phyloP scores from a whole-genome alignment of 805 yeast species.

The Priceomyces fermenticarens region DNA sequence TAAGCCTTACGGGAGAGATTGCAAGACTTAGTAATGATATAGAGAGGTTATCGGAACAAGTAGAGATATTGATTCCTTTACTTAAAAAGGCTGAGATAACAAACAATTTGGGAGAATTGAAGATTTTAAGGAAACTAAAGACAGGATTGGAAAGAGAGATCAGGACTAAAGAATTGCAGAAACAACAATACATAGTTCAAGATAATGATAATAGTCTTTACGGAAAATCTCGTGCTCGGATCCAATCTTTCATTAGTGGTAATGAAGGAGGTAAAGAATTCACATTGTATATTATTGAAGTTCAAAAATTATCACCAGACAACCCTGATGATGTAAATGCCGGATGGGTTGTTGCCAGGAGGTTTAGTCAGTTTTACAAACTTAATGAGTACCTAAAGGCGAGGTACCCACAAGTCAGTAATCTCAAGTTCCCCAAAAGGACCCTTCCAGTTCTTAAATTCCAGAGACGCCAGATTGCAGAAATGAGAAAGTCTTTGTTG shows the following conservation, averaged over 20 bases:
- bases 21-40: conserved; percentile 55
- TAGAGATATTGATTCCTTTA: conserved; percentile 62
- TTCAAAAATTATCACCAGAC: conserved; percentile 48
- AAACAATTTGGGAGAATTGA: conserved; percentile 66
- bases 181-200: conserved; percentile 79
- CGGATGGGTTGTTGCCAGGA: conserved; percentile 87
- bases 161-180: conserved; percentile 66
- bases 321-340: conserved; percentile 50
- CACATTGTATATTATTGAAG: conserved; percentile 72
- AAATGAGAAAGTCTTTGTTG: conserved; percentile 57
- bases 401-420: conserved; percentile 48
- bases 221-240: conserved; percentile 57
- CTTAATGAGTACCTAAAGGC: conserved; percentile 62
- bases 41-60: conserved; percentile 57
- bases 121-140: conserved; percentile 66
- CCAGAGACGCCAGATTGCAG: conserved; percentile 61
- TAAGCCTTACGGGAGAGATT: conserved; percentile 66
- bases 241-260: conserved; percentile 54
- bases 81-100: conserved; percentile 81
- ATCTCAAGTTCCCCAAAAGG: conserved; percentile 56
- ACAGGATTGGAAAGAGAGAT: conserved; percentile 67
- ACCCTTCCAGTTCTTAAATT: conserved; percentile 65
- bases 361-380: conserved; percentile 80
- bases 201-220: conserved; percentile 76
- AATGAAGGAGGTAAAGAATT: conserved; percentile 58